Evolutionary conservation across 2,329 filamentous ascomycete species (phyloP), one percentile per base, ranked within the genome.

Genomic region (Graphilbum sp.): DNA sequence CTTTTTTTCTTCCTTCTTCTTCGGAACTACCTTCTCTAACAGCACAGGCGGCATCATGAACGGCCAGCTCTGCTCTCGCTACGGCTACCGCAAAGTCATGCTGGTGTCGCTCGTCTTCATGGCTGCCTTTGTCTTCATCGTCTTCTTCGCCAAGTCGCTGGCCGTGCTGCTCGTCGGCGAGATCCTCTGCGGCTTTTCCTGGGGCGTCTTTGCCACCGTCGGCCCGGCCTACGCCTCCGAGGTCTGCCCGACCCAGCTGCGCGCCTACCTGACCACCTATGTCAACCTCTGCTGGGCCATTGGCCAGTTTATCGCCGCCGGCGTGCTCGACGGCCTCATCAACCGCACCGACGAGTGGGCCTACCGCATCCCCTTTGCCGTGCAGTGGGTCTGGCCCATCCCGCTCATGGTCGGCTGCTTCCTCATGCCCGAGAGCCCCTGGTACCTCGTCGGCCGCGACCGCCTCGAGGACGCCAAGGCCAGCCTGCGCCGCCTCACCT

Each of bases 71-170:
- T 56, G 63, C 1, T 66, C 75, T 40, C 54, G 59, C 3, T 64
- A 57, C 18, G 67, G 67, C 2, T 66, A 69, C 49, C 62, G 62
- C 41, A 56, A 58, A 48, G 69, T 64, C 0, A 65, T 66, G 19
- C 57, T 73, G 13, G 58, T 52, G 0, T 57, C 61, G 1, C 49
- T 74, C 32, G 42, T 61, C 3, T 42, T 59, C 47, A 57, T 66
- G 65, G 58, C 63, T 17, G 49, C 52, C 0, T 69, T 69, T 38
- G 60, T 75, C 23, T 72, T 70, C 40, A 56, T 69, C 3, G 47
- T 64, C 2, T 71, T 72, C 50, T 72, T 72, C 41, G 66, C 64
- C 0, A 54, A 59, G 1, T 63, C 61, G 21, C 48, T 69, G 3
- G 45, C 59, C 32, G 51, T 66, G 2, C 54, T 70, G 4, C 56